Conservation (phyloP, 345 rosid genomes). For the Bruguiera sexangula region DNA sequence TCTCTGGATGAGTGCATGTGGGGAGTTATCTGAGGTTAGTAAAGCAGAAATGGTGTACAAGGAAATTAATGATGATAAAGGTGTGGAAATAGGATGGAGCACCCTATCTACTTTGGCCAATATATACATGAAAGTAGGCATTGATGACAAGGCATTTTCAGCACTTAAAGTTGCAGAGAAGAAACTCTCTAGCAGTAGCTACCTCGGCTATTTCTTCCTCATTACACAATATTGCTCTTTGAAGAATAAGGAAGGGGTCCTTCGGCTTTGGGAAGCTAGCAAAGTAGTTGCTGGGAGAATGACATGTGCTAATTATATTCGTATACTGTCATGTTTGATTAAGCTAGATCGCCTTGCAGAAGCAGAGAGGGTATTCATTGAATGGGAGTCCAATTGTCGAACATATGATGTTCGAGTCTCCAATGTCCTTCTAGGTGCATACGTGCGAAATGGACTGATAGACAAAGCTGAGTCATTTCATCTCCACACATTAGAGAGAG, state of each 20-base stretch:
- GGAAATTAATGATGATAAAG: slow-evolving; percentile 49
- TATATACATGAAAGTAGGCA: slow-evolving; percentile 44
- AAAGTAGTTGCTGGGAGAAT: slow-evolving; percentile 42
- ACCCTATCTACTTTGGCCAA: slow-evolving; percentile 45
- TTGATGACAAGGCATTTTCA: slow-evolving; percentile 38
- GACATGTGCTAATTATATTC: slow-evolving; percentile 50
- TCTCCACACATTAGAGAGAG: slow-evolving; percentile 38
- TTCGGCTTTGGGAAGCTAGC: slow-evolving; percentile 49
- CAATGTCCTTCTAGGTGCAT: slow-evolving; percentile 61
- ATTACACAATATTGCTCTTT: slow-evolving; percentile 41
- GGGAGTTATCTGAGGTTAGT: slow-evolving; percentile 23
- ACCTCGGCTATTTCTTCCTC: slow-evolving; percentile 51
- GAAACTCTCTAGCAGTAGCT: slow-evolving; percentile 35
- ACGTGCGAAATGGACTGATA: slow-evolving; percentile 36
- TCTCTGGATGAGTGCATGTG: slow-evolving; percentile 60
- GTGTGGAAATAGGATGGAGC: slow-evolving; percentile 59
- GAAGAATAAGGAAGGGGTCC: slow-evolving; percentile 42
- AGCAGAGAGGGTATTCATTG: slow-evolving; percentile 42
- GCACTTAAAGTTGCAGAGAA: slow-evolving; percentile 45
- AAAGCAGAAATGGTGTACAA: slow-evolving; percentile 39
- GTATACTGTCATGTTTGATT: slow-evolving; percentile 47
- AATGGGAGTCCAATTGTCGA: slow-evolving; percentile 46
- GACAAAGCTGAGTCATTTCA: slow-evolving; percentile 47
- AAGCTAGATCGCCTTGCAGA: slow-evolving; percentile 37
- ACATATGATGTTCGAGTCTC: slow-evolving; percentile 55